These are phyloP conservation scores for Euphorbia pulcherrima DNA, from an alignment of 345 rosid species.

Conservation along the genomic window DNA sequence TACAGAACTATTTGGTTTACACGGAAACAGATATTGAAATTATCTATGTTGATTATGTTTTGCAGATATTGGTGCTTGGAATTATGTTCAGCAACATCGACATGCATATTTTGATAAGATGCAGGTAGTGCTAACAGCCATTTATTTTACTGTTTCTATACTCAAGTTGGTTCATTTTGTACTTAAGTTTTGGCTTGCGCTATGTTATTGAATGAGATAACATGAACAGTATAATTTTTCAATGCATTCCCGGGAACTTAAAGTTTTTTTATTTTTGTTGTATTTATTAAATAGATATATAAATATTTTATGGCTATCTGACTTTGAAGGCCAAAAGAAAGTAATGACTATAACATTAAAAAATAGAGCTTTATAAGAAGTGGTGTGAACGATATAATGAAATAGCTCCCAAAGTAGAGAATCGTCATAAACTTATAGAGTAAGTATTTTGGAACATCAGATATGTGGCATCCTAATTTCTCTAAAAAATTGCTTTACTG, in stretches of 20 bases:
- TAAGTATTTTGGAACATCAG: neutral
- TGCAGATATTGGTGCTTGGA: constrained; percentile 92
- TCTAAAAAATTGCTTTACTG: neutral
- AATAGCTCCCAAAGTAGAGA: neutral
- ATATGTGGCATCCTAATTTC: neutral
- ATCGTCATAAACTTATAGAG: neutral
- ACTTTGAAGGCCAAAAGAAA: neutral
- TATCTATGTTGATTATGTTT: neutral
- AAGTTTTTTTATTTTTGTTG: neutral
- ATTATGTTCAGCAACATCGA: constrained; percentile 66
- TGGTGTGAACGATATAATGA: neutral
- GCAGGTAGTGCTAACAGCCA: constrained; percentile 50
- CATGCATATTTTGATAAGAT: constrained; percentile 91
- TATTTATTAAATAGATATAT: neutral
- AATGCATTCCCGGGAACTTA: neutral
- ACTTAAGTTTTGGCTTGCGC: neutral
- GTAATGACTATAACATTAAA: neutral
- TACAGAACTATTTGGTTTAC: neutral
- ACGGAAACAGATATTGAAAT: neutral
- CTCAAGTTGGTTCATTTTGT: neutral
- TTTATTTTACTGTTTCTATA: neutral
- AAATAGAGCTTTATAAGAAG: neutral
- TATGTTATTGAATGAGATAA: neutral
- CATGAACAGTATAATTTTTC: neutral
- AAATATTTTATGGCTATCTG: neutral